Evolutionary conservation across 306 rosid species (phyloP).

Genomic region (Astragalus membranaceus): DNA sequence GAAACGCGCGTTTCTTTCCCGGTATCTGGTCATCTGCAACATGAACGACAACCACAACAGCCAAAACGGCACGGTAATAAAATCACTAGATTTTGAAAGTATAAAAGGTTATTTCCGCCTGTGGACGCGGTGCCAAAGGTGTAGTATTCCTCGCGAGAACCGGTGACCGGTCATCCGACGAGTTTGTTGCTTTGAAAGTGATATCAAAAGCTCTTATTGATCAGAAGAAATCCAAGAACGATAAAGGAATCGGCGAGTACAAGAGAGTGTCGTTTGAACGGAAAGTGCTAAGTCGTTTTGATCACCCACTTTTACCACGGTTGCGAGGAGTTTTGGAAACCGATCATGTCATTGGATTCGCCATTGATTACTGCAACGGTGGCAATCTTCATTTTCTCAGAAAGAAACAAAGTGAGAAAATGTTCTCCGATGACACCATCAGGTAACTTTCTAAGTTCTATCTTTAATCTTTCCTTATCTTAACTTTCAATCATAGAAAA

Average conservation of each 20-base stretch:
- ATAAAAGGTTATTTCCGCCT: conserved; percentile 50
- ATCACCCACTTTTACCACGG: conserved; percentile 65
- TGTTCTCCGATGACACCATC: conserved; percentile 74
- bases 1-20: background rate
- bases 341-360: conserved; percentile 54
- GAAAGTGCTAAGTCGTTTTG: conserved; percentile 52
- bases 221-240: conserved; percentile 29
- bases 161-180: conserved; percentile 10
- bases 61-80: background rate
- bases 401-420: conserved; percentile 70
- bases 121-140: conserved; percentile 95
- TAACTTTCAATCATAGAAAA: background rate
- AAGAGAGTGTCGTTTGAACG: conserved; percentile 69
- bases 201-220: conserved; percentile 58
- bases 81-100: conserved; percentile 35
- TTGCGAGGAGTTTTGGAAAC: conserved; percentile 65
- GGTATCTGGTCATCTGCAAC: conserved; percentile 3
- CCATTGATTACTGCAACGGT: conserved; percentile 82
- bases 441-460: conserved; percentile 31
- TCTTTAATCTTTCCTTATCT: background rate
- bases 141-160: conserved; percentile 58
- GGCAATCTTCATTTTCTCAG: conserved; percentile 69
- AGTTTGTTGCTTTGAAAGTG: conserved; percentile 66
- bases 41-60: conserved; percentile 28
- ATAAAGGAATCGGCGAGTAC: conserved; percentile 31